Percentiles rank a stretch among this genome's conserved stretches.
These are phyloP conservation scores for Stromatinia cepivora DNA, from an alignment of 2,329 filamentous ascomycete genomes.

Conservation along the genomic window DNA sequence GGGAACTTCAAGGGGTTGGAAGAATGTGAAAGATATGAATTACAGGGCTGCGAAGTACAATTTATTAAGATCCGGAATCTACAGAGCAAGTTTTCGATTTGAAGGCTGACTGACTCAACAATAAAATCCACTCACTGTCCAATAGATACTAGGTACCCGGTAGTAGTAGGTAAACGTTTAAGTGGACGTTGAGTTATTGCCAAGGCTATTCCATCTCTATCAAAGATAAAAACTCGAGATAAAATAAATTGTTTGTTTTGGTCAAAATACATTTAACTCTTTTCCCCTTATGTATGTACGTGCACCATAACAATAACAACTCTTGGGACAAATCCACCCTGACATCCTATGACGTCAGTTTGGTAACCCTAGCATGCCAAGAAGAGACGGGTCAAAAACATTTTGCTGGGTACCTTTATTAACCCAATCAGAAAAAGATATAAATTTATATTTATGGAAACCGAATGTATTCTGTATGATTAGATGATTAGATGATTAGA, in stretches of 20 bases:
- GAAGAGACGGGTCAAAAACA: not conserved
- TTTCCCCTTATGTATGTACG: too few species aligned
- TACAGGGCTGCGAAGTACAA: not conserved
- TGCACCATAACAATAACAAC: too few species aligned
- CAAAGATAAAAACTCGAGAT: not conserved
- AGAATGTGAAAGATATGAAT: not conserved
- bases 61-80: not conserved
- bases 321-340: too few species aligned
- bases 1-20: not conserved
- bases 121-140: too few species aligned
- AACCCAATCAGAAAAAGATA: not conserved
- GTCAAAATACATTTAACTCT: too few species aligned
- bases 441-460: slow-evolving; percentile 2
- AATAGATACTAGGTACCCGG: not conserved
- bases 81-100: not conserved
- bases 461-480: not conserved
- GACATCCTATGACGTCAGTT: too few species aligned
- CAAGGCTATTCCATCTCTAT: not conserved
- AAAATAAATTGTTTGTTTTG: not conserved
- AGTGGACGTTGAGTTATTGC: not conserved
- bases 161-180: not conserved
- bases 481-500: not conserved
- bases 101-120: too few species aligned
- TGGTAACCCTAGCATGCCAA: not conserved
- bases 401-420: not conserved